Base-by-base conservation (phyloP, 371 early-diverging fungal genomes). In the Umbelopsis sp. region DNA sequence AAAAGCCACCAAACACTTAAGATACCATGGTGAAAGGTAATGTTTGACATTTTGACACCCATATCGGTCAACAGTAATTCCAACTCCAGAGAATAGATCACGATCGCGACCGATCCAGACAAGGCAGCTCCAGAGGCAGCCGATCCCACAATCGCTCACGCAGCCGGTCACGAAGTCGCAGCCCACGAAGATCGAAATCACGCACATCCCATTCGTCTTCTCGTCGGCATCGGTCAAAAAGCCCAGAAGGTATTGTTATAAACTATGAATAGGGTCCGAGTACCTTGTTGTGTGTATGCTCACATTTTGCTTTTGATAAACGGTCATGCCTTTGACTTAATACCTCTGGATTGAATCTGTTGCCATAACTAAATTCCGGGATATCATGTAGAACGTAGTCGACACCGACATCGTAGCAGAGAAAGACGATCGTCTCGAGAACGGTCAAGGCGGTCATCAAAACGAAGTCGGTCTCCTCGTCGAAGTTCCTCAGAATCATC, bases 241-340 rank as follows among this genome's bases (percentile, higher is more conserved):
- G 48, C 18, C 48, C 57, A 57, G 18, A 57, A 25, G 57, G 57
- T 57, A 57, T 57, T 57, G 57, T 57, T 57, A 11, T 35, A 57
- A 57, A 35, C 57, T 57, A 35, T 57, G 12, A 16, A 16, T 11
- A 35, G 37, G 16, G 18, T 7, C 0, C 41, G 41, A 41, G n/a
- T 35, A 1, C 6, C n/a, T 48, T n/a, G 18, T n/a, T 57, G 57
- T 12, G 8, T 57, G 22, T 12, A 16, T 18, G 35, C 57, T 57
- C 22, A 57, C 29, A 35, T 35, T 14, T 8, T 6, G 37, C 35
- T 16, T 35, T 8, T 35, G 20, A 16, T n/a, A 48, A 29, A 57
- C 35, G 57, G 57, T 32, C 10, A 18, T 35, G 12, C 35, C n/a
- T 41, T 14, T 29, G 18, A 35, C 57, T 7, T 25, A 35, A 29